Percentiles rank a stretch among this genome's conserved stretches.
Conservation (phyloP, 768 basidiomycete genomes). For the Rickenella mellea region DNA sequence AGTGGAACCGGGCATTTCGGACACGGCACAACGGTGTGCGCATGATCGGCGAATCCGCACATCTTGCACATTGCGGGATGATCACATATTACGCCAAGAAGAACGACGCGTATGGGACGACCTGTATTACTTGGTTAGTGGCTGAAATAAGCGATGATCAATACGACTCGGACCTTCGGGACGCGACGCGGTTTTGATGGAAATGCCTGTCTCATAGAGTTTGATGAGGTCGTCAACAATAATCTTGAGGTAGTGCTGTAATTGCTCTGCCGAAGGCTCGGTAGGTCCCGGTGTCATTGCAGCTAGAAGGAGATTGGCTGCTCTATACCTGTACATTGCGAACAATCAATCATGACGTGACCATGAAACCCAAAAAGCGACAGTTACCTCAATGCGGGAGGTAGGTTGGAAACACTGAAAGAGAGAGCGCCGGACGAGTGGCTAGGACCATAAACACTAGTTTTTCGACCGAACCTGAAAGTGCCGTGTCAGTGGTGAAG, state of each 20-base stretch:
- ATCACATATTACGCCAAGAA: constrained; percentile 11
- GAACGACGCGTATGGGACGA: constrained; percentile 7
- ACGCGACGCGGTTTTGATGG: too few relatives aligned
- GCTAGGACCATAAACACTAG: constrained; percentile 3
- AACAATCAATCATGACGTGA: too few relatives aligned
- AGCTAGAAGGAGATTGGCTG: constrained; percentile 14
- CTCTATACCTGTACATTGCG: too few relatives aligned
- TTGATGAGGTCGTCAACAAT: constrained; percentile 20
- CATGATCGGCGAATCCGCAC: constrained; percentile 8
- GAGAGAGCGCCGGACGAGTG: constrained; percentile 1
- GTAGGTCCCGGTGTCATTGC: constrained; percentile 18
- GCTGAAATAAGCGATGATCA: too few relatives aligned
- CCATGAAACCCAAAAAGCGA: background rate
- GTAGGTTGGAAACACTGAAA: background rate
- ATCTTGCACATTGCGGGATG: constrained; percentile 14
- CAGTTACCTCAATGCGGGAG: constrained; percentile 1
- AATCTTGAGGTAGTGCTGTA: constrained; percentile 16
- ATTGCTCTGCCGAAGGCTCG: constrained; percentile 17
- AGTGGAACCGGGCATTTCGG: too few relatives aligned
- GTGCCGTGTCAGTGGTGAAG: background rate
- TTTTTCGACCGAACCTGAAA: background rate
- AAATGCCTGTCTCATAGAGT: constrained; percentile 19
- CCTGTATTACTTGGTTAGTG: too few relatives aligned
- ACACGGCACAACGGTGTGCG: constrained; percentile 6
- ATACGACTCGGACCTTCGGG: too few relatives aligned